Conservation (phyloP, 352 stramenopile species). For the Albugo laibachii region DNA sequence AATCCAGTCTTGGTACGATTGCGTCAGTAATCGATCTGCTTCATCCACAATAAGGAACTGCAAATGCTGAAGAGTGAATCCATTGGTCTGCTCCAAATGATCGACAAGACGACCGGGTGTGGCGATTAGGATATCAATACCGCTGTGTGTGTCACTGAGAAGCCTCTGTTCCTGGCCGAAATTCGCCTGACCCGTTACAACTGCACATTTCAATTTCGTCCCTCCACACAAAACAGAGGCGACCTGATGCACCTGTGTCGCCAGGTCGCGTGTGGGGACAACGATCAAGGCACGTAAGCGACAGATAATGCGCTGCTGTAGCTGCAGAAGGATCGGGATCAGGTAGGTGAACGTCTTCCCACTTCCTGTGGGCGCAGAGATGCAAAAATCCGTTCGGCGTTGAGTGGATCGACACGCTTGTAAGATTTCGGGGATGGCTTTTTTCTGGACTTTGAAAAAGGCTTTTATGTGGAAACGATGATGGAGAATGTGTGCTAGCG, state of each 20-base stretch:
- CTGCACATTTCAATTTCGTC: conserved; percentile 71
- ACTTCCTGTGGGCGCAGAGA: conserved; percentile 91
- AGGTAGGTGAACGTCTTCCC: conserved; percentile 97
- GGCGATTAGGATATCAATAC: conserved; percentile 93
- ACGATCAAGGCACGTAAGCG: conserved; percentile 90
- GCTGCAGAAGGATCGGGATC: conserved; percentile 86
- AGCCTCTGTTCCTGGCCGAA: conserved; percentile 60
- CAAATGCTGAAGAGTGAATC: conserved; percentile 94
- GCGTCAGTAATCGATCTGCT: conserved; percentile 90
- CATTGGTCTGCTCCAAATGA: conserved; percentile 91
- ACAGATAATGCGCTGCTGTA: conserved; percentile 60
- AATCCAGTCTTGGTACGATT: conserved; percentile 97
- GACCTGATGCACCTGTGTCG: conserved; percentile 76
- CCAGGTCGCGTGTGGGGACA: conserved; percentile 92
- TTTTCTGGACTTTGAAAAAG: conserved; percentile 92
- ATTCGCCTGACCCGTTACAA: conserved; percentile 84
- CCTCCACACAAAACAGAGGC: conserved; percentile 30
- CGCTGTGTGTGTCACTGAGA: conserved; percentile 46
- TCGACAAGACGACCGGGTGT: conserved; percentile 93
- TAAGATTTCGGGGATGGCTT: conserved; percentile 86
- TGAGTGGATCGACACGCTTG: conserved; percentile 33
- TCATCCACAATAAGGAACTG: conserved; percentile 95
- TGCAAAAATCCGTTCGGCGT: conserved; percentile 86
- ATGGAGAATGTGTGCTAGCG: no score
- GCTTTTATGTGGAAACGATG: no score